Base-by-base conservation (phyloP, 169 alveolate genomes). In the Cryptosporidium muris region DNA sequence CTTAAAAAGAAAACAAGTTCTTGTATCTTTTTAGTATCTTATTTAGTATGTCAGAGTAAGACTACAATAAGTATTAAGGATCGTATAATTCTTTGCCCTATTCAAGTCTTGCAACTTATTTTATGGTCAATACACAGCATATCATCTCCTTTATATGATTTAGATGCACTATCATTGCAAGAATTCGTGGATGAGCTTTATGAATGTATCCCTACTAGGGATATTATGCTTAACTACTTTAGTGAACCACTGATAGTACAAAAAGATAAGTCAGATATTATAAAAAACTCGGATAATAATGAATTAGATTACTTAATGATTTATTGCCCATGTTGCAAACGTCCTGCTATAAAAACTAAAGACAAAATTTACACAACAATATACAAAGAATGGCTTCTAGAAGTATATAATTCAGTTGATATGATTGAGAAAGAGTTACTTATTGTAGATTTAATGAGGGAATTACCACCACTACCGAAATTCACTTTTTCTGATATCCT, bases 261-360 rank as follows among this genome's bases (percentile, higher is more conserved):
- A 4, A 58, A 58, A 14, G 7, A 58, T 45, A 58, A 7, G 5
- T 58, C 16, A 4, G 51, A 16, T 4, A 8, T 2, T 6, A 9
- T 40, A 7, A 25, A 34, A 11, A n/a, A 14, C 5, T 38, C 60
- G 7, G 60, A 47, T 43, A 11, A n/a, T 25, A 60, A 60, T 8
- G 5, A 4, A 38, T 5, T 34, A 11, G 8, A 1, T 16, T 54
- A 11, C 36, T 1, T 7, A n/a, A 16, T 4, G 4, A 74, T 74
- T 74, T 58, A 54, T 8, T 74, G 85, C 2, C 74, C 85, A 11
- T 74, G 54, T 43, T 74, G 85, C 25, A 74, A 58, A 42, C n/a
- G 51, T 12, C 1, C 52, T 0, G 54, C 85, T 6, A 40, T 74
- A 16, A 40, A 47, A 43, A 58, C 40, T 58, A 12, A 25, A 9